Conservation (phyloP, 306 rosid species). For the Rosa lucieae region DNA sequence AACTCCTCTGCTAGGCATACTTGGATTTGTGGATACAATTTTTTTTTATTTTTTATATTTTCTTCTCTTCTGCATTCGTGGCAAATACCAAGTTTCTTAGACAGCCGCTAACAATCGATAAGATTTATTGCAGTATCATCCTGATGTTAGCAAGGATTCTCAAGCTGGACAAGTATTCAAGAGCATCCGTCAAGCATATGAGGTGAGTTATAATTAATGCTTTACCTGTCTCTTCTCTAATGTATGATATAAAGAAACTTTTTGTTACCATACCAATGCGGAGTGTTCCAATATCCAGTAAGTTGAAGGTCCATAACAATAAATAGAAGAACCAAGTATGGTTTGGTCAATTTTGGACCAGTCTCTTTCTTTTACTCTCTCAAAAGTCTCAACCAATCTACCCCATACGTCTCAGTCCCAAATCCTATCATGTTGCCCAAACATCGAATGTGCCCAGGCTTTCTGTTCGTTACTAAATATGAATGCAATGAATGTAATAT, state of each 20-base stretch:
- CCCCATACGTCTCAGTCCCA: neutral
- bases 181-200: conserved; percentile 72
- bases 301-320: neutral
- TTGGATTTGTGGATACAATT: no score
- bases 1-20: no score
- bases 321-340: neutral
- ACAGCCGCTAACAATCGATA: neutral
- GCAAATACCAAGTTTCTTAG: no score
- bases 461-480: no score
- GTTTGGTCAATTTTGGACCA: neutral
- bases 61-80: no score
- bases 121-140: conserved; percentile 67
- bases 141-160: conserved; percentile 89
- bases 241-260: neutral
- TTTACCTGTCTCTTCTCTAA: neutral
- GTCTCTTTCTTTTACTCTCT: neutral
- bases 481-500: no score
- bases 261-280: neutral
- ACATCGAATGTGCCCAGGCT: no score
- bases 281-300: neutral
- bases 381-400: neutral
- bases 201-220: conserved; percentile 40
- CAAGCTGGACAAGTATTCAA: conserved; percentile 69
- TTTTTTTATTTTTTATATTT: no score
- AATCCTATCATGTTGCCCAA: neutral